Base-by-base conservation (phyloP, 306 rosid species). In the Nissolia schottii region DNA sequence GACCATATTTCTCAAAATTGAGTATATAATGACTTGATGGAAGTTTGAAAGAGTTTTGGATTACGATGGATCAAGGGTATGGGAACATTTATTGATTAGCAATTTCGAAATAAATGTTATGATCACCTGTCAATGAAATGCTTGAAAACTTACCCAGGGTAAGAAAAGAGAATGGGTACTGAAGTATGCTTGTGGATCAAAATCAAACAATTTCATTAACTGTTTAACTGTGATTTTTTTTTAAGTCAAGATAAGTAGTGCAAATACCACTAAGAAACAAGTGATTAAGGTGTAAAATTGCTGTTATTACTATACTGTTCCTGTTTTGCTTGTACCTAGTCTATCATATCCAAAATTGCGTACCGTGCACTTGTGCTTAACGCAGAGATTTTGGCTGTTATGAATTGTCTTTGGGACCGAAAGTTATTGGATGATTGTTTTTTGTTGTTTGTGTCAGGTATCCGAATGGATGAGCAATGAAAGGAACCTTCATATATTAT, bases 381-480 rank as follows among this genome's bases (percentile, higher is more conserved):
- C 12, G 11, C 28, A 35, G 20, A 34, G 37, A 14, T 35, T 34
- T 64, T 1, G 24, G 14, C 46, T 73, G 34, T 2, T 24, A 31
- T 81, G 53, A n/a, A n/a, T 35, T 31, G 22, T 63, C 14, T 5
- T n/a, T 49, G 2, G 14, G 19, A 8, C 12, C 53, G 24, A 37
- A 12, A 7, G 5, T 70, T 38, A 25, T 40, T 53, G 6, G 32
- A 14, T 61, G 12, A 34, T 67, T 70, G 45, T 23, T 60, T 73
- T 48, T 9, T 45, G 60, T 9, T 45, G 60, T 28, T 20, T 70
- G 82, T 60, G 7, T 66, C 66, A 86, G 94, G n/a, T 86, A 57
- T 84, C 78, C 3, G 85, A 84, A 76, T 87, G 92, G 92, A 45
- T 85, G 77, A 59, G 70, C 25, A 23, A 62, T 34, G 77, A 72